Conservation (phyloP, 495 filamentous ascomycete species). For the Penicillium bialowiezense region DNA sequence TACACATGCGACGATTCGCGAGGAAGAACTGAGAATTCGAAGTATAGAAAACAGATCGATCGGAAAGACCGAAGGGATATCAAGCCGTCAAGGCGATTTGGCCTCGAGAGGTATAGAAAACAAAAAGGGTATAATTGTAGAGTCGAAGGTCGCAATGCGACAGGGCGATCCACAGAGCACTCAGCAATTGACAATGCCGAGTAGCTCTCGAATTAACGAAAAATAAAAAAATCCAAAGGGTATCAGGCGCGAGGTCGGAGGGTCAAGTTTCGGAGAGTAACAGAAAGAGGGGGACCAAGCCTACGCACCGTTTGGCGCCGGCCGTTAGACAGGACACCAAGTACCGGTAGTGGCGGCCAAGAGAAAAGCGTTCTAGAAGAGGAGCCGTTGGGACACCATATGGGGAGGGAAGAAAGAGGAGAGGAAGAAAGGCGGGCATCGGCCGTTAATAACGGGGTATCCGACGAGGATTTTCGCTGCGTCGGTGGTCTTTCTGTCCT, state of each 20-base stretch:
- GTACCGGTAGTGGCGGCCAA: slow-evolving; percentile 55
- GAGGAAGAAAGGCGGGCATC: slow-evolving; percentile 14
- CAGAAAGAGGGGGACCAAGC: slow-evolving; percentile 43
- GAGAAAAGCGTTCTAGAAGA: slow-evolving; percentile 41
- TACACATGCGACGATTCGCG: slow-evolving; percentile 48
- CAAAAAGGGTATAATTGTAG: slow-evolving; percentile 43
- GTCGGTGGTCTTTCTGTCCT: slow-evolving; percentile 10
- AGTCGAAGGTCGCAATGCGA: slow-evolving; percentile 34
- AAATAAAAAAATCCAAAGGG: slow-evolving; percentile 22
- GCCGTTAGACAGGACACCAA: slow-evolving; percentile 57
- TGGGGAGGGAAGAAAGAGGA: slow-evolving; percentile 15
- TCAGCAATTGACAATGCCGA: slow-evolving; percentile 28
- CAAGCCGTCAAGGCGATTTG: slow-evolving; percentile 46
- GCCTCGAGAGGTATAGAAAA: slow-evolving; percentile 32
- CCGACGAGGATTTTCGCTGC: slow-evolving; percentile 27
- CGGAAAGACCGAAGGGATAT: slow-evolving; percentile 24
- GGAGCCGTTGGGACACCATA: slow-evolving; percentile 29
- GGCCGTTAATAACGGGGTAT: slow-evolving; percentile 23
- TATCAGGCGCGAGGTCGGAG: slow-evolving; percentile 10
- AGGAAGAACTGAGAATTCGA: slow-evolving; percentile 18
- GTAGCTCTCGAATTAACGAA: slow-evolving; percentile 11
- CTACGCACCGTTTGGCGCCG: slow-evolving; percentile 57
- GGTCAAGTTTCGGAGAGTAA: slow-evolving; percentile 15
- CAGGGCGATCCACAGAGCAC: slow-evolving; percentile 35
- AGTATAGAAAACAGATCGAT: slow-evolving; percentile 25